Evolutionary conservation across 2,329 filamentous ascomycete species (phyloP).

Genomic region (Colletotrichum scovillei): DNA sequence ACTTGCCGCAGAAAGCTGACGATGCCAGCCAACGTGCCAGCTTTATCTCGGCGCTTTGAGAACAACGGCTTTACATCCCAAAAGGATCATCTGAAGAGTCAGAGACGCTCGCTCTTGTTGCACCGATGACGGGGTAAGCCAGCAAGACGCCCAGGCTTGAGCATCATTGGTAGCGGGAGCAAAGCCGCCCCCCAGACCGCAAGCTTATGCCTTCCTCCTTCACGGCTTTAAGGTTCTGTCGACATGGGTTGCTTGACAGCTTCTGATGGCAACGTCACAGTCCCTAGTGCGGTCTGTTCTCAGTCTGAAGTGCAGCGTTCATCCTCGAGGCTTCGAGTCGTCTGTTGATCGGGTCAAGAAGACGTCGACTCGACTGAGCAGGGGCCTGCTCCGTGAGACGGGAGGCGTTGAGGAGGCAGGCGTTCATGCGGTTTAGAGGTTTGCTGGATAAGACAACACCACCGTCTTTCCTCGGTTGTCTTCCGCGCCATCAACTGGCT

Average conservation of each 20-base stretch:
- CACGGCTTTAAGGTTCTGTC: slow-evolving; percentile 25
- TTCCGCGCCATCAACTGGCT: not conserved
- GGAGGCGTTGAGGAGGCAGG: slow-evolving; percentile 2
- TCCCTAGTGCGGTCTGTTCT: slow-evolving; percentile 26
- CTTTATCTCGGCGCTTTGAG: slow-evolving; percentile 8
- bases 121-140: slow-evolving; percentile 1
- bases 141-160: not conserved
- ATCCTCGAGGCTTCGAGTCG: slow-evolving; percentile 14
- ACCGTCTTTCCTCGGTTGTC: slow-evolving; percentile 1
- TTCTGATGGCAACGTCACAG: slow-evolving; percentile 25
- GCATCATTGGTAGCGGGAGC: not conserved
- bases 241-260: slow-evolving; percentile 28
- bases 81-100: slow-evolving; percentile 16
- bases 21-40: not conserved
- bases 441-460: slow-evolving; percentile 1
- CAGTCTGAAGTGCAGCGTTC: slow-evolving; percentile 25
- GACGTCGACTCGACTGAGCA: slow-evolving; percentile 5
- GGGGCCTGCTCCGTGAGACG: slow-evolving; percentile 4
- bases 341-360: slow-evolving; percentile 23
- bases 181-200: slow-evolving; percentile 14
- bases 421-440: slow-evolving; percentile 24
- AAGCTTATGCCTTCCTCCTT: not conserved
- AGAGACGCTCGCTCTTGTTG: not conserved
- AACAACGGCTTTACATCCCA: slow-evolving; percentile 17
- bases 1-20: slow-evolving; percentile 14